These are phyloP conservation scores for Magnaporthales sp. DNA, from an alignment of 2,329 filamentous ascomycete species.

Conservation along the genomic window DNA sequence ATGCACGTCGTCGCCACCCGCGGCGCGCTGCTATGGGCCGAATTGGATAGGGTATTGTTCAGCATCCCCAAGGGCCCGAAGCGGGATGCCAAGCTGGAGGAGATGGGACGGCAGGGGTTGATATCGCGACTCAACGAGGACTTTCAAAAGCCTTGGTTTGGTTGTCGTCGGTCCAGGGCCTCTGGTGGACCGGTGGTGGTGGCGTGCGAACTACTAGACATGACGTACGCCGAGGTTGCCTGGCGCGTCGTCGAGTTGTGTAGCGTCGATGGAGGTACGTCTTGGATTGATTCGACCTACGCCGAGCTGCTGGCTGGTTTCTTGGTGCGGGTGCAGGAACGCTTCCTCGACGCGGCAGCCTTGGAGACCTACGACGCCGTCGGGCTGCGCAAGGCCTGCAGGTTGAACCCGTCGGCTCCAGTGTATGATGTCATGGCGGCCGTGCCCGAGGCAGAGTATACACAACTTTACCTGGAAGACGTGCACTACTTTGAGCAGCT, in stretches of 20 bases:
- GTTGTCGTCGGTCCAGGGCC: slow-evolving; percentile 65
- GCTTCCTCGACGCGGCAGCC: slow-evolving; percentile 56
- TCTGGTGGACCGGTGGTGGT: slow-evolving; percentile 51
- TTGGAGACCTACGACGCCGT: slow-evolving; percentile 58
- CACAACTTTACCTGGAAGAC: slow-evolving; percentile 96
- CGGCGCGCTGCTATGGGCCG: slow-evolving; percentile 92
- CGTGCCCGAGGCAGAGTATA: slow-evolving; percentile 78
- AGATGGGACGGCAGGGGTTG: slow-evolving; percentile 84
- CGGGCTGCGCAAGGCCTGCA: slow-evolving; percentile 76
- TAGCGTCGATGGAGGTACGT: slow-evolving; percentile 55
- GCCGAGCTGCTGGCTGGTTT: slow-evolving; percentile 83
- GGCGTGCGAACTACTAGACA: slow-evolving; percentile 68
- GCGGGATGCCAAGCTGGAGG: slow-evolving; percentile 76
- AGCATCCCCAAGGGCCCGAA: slow-evolving; percentile 82
- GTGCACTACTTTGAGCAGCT: slow-evolving; percentile 93
- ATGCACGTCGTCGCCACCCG: slow-evolving; percentile 98
- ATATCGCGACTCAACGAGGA: slow-evolving; percentile 90
- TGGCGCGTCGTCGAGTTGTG: slow-evolving; percentile 79
- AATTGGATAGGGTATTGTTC: slow-evolving; percentile 99
- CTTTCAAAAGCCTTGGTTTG: slow-evolving; percentile 97
- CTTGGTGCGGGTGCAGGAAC: slow-evolving; percentile 92
- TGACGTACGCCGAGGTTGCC: slow-evolving; percentile 83
- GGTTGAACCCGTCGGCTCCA: slow-evolving; percentile 70
- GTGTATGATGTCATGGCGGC: slow-evolving; percentile 70
- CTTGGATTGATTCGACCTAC: slow-evolving; percentile 88